Evolutionary conservation across 2,329 filamentous ascomycete species (phyloP), one percentile per base, ranked within the genome.

Genomic region (Xylaria sp.): DNA sequence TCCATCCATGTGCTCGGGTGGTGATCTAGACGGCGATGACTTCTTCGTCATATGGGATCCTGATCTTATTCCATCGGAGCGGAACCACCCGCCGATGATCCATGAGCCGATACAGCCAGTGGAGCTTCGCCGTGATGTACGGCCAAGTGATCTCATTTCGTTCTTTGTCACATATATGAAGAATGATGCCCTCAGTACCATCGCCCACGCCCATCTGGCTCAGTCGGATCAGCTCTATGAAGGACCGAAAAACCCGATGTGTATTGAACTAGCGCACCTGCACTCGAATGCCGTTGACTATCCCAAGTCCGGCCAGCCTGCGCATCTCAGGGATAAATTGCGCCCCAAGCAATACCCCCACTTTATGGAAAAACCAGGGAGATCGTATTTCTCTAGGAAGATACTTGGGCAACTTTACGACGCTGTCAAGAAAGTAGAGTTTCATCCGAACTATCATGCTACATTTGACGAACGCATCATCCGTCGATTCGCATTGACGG

Each of bases 121-220:
- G 13, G 82, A 86, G 23, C 83, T 91, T 7, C 80, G 87, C 6
- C 83, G 87, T 0, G 85, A 90, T 3, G 92, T 98, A 13, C 88
- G 87, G 0, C 87, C 92, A 0, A 83, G 89, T 5, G 92, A 97
- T 69, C 88, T 98, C 55, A 90, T 89, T 34, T 86, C 90, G 0
- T 98, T 98, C 81, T 98, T 98, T 75, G 92, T 97, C 37, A 88
- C 88, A 2, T 97, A 97, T 75, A 94, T 98, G 88, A 96, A 97
- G 82, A 94, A 97, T 73, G 93, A 98, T 76, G 88, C 88, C 13
- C 86, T 99, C 1, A 89, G 90, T 0, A 85, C 86, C 2, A 97
- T 99, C 76, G 96, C 96, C 0, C 87, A 89, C 72, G 88, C 94
- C 0, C 96, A 99, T 80, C 82, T 97, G 20, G 94, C 90, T 1